These are phyloP conservation scores for Rhododendron henanense DNA, from an alignment of 148 eudicot species.

Conservation along the genomic window DNA sequence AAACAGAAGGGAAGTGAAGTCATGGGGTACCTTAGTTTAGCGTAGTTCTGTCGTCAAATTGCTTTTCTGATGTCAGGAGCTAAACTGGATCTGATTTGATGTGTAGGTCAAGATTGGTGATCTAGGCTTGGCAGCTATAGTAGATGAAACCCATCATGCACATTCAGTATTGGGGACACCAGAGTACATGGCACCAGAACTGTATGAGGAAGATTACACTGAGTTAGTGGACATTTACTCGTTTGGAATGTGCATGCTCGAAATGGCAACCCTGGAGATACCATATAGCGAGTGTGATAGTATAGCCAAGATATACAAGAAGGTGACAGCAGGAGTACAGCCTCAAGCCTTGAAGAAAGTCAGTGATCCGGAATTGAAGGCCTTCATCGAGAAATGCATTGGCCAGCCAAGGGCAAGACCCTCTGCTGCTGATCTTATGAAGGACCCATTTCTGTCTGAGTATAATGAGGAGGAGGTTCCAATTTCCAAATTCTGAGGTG, in stretches of 20 bases:
- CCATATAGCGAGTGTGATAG: slow-evolving; percentile 81
- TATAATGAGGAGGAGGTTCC: slow-evolving; percentile 34
- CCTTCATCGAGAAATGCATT: slow-evolving; percentile 69
- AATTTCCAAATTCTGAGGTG: slow-evolving; percentile 1
- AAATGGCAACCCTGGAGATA: slow-evolving; percentile 79
- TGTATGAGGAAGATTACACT: slow-evolving; percentile 83
- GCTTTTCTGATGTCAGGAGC: background rate
- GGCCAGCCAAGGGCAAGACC: slow-evolving; percentile 69
- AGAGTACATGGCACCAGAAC: slow-evolving; percentile 91
- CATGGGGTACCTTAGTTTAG: background rate
- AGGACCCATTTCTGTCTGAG: slow-evolving; percentile 55
- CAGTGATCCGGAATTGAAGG: slow-evolving; percentile 50
- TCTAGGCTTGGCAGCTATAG: slow-evolving; percentile 76
- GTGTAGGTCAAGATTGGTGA: slow-evolving; percentile 85
- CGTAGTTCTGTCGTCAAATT: background rate
- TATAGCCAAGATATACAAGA: slow-evolving; percentile 74
- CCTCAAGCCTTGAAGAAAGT: slow-evolving; percentile 56
- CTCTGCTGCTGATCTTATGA: slow-evolving; percentile 67
- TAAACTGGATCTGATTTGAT: background rate
- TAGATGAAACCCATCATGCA: slow-evolving; percentile 73
- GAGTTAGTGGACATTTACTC: slow-evolving; percentile 81
- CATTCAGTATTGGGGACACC: slow-evolving; percentile 81
- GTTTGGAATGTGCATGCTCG: slow-evolving; percentile 79
- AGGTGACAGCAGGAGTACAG: slow-evolving; percentile 67
- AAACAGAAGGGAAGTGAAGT: background rate